Evolutionary conservation across 2,329 filamentous ascomycete species (phyloP).

Genomic region (Akanthomyces muscarius): DNA sequence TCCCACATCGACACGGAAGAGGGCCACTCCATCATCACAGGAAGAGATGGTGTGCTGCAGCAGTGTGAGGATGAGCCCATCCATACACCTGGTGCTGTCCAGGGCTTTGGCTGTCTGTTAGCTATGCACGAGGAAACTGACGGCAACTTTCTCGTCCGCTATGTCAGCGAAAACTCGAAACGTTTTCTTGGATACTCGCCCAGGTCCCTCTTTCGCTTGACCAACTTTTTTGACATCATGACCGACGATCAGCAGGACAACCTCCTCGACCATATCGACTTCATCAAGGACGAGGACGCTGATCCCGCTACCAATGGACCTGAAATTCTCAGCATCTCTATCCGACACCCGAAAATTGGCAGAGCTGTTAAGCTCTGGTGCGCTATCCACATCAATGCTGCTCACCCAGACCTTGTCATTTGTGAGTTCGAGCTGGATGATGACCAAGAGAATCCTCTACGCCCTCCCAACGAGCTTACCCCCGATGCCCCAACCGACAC

Average conservation of each 20-base stretch:
- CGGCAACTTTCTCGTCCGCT: constrained; percentile 64
- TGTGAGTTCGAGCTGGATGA: constrained; percentile 89
- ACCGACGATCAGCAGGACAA: constrained; percentile 81
- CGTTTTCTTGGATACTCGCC: constrained; percentile 73
- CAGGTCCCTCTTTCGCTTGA: constrained; percentile 66
- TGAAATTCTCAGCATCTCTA: constrained; percentile 77
- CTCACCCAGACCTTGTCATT: constrained; percentile 67
- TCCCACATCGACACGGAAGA: constrained; percentile 71
- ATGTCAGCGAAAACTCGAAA: constrained; percentile 78
- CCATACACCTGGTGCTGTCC: constrained; percentile 76
- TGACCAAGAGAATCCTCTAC: constrained; percentile 63
- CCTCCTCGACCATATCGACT: constrained; percentile 80
- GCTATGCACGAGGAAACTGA: constrained; percentile 68
- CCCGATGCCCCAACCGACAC: constrained; percentile 70
- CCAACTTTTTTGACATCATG: constrained; percentile 78
- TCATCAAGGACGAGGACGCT: constrained; percentile 76
- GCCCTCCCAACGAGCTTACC: constrained; percentile 55
- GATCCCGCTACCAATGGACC: constrained; percentile 74
- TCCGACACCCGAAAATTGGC: constrained; percentile 53
- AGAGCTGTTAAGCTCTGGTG: constrained; percentile 75
- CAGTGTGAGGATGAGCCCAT: constrained; percentile 90
- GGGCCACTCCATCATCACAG: constrained; percentile 79
- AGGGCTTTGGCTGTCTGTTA: constrained; percentile 74
- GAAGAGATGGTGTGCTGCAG: constrained; percentile 68
- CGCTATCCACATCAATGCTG: constrained; percentile 71